Base-by-base conservation (phyloP, 2,329 filamentous ascomycete species). In the Trichophyton simii region DNA sequence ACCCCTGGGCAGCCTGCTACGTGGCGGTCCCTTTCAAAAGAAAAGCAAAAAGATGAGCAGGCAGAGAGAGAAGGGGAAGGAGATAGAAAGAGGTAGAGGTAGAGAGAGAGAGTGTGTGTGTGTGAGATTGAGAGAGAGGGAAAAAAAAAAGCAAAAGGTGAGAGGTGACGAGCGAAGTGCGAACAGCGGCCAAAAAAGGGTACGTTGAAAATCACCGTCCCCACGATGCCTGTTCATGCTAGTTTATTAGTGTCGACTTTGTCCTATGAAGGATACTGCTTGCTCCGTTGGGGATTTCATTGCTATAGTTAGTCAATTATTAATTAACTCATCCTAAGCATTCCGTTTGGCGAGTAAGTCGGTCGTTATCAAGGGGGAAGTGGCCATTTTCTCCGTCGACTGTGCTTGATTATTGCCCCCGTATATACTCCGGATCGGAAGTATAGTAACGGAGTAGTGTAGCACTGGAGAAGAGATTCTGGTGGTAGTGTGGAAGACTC, bases 201-300 rank as follows among this genome's bases (percentile, higher is more conserved):
- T 36, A 11, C 13, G 48, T 28, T 28, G 48, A 15, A 54, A 54
- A 54, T 54, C 48, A 54, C 48, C 11, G 20, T 48, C 25, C 11
- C 50, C 50, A 55, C 50, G 50, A 55, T 55, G 50, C 50, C 50
- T 55, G 50, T 55, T 55, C 50, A 55, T 55, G 50, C 50, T 20
- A 55, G 50, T 28, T 55, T 55, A 55, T 34, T 55, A 55, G 50
- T 55, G 34, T 11, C 34, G 8, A 36, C 8, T 36, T 28, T 36
- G 11, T 36, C 34, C 8, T 36, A 36, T 36, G 34, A 36, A 44
- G 41, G 41, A n/a, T 31, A 34, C 18, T 18, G 18, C 50, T 20
- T 15, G 15, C 25, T 36, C 50, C 25, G 50, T 55, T 55, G 34
- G 50, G 34, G 34, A 36, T 36, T 28, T 28, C 20, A 48, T 54